A percentile compares a stretch with the other conserved stretches of the same genome.
These are phyloP conservation scores for Termitomyces sp. DNA, from an alignment of 768 basidiomycete species.

Conservation along the genomic window DNA sequence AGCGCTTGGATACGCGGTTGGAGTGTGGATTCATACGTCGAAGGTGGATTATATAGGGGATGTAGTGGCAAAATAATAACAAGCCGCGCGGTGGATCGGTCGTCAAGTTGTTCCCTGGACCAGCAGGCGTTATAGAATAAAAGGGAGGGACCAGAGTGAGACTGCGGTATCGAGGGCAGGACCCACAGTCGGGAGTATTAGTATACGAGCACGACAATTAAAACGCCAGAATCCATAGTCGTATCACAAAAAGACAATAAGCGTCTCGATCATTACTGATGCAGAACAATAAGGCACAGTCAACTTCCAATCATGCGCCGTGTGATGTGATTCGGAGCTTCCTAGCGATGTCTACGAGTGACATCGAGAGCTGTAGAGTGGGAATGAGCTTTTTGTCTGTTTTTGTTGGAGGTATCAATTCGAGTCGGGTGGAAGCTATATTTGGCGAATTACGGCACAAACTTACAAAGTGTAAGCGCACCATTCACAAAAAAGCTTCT, in stretches of 20 bases:
- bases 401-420: not conserved
- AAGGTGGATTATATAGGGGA: not conserved
- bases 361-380: not conserved
- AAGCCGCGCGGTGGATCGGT: not conserved
- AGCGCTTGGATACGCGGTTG: not conserved
- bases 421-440: not conserved
- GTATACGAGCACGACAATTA: not conserved
- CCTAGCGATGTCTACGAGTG: not conserved
- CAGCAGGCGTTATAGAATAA: conserved; percentile 3
- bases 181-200: conserved; percentile 2
- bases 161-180: not conserved
- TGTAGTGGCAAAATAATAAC: not conserved
- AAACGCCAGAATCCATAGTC: not conserved
- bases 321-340: not conserved
- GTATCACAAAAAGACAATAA: conserved; percentile 1
- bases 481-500: not conserved
- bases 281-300: not conserved
- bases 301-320: not conserved
- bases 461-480: not conserved
- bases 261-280: not conserved
- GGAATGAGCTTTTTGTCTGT: not conserved
- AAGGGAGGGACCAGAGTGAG: not conserved
- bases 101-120: conserved; percentile 1
- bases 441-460: not conserved
- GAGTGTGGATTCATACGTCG: not conserved